These are phyloP conservation scores for Flueggea neowawraea DNA, from an alignment of 441 rosid genomes.

Conservation along the genomic window DNA sequence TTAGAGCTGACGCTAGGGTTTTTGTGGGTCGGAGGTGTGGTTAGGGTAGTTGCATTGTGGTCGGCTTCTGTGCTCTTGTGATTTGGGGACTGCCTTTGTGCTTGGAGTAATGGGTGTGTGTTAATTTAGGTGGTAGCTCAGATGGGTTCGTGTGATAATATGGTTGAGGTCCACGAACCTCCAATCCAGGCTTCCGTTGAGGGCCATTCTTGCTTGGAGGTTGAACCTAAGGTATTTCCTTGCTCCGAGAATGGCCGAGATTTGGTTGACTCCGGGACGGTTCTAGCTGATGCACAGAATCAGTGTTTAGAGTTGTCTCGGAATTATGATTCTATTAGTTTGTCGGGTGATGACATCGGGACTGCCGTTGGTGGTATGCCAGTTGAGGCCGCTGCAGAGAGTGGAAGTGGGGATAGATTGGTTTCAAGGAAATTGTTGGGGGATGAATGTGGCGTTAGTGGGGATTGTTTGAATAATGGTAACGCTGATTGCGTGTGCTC, in stretches of 20 bases:
- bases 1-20: slow-evolving; percentile 22
- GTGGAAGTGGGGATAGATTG: no score
- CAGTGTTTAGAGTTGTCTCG: slow-evolving; percentile 5
- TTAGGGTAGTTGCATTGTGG: slow-evolving; percentile 25
- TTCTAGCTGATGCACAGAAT: slow-evolving; percentile 15
- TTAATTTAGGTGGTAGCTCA: slow-evolving; percentile 16
- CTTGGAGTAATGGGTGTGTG: slow-evolving; percentile 13
- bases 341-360: no score
- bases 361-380: no score
- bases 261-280: slow-evolving; percentile 28
- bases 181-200: slow-evolving; percentile 17
- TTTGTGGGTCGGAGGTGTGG: slow-evolving; percentile 22
- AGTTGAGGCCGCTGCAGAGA: no score
- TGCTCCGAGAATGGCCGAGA: slow-evolving; percentile 15
- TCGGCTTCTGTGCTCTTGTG: slow-evolving; percentile 11
- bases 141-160: slow-evolving; percentile 37
- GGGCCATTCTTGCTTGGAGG: slow-evolving; percentile 22
- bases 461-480: slow-evolving; percentile 15
- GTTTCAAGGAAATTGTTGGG: no score
- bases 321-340: no score
- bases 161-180: slow-evolving; percentile 18
- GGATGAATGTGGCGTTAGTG: no score
- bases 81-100: background rate
- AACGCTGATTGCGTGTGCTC: slow-evolving; percentile 22
- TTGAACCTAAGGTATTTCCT: slow-evolving; percentile 17